Evolutionary conservation across 331 rosid species (phyloP).

Genomic region (Cydonia oblonga): DNA sequence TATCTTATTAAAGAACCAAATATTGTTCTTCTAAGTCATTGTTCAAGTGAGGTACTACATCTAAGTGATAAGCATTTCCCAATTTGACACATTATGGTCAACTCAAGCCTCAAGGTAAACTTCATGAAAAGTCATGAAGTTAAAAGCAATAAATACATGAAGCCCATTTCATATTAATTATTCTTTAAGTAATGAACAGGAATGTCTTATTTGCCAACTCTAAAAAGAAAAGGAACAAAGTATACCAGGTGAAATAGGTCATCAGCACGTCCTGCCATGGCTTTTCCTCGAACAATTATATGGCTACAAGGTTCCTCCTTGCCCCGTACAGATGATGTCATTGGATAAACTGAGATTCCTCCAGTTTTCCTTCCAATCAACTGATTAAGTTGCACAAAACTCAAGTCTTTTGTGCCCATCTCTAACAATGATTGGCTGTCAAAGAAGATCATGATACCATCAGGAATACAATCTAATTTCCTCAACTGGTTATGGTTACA

Average conservation of each 20-base stretch:
- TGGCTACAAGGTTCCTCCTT: slow-evolving; percentile 74
- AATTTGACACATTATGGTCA: not conserved
- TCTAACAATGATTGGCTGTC: slow-evolving; percentile 91
- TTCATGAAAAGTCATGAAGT: not conserved
- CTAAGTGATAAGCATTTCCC: not conserved
- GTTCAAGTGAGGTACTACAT: not conserved
- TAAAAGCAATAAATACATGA: not conserved
- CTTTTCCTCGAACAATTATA: slow-evolving; percentile 85
- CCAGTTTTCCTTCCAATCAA: slow-evolving; percentile 96
- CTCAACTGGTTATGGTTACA: not conserved
- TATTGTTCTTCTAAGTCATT: not conserved
- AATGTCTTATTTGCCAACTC: not conserved
- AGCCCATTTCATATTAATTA: not conserved
- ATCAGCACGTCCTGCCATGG: slow-evolving; percentile 81
- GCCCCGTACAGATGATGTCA: slow-evolving; percentile 77
- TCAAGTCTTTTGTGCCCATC: slow-evolving; percentile 96
- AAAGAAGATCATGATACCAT: slow-evolving; percentile 15
- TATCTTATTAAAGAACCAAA: not conserved
- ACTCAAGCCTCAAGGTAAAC: not conserved
- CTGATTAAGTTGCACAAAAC: slow-evolving; percentile 90
- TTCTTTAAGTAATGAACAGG: not conserved
- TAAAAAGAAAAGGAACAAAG: not conserved
- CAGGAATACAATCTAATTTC: slow-evolving; percentile 3
- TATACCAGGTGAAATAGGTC: slow-evolving; percentile 84
- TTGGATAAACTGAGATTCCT: slow-evolving; percentile 93